A percentile compares a stretch with the other conserved stretches of the same genome.
phyloP scores from a whole-genome alignment of 2,329 filamentous ascomycete species.

The Domatiomyces catenatus region DNA sequence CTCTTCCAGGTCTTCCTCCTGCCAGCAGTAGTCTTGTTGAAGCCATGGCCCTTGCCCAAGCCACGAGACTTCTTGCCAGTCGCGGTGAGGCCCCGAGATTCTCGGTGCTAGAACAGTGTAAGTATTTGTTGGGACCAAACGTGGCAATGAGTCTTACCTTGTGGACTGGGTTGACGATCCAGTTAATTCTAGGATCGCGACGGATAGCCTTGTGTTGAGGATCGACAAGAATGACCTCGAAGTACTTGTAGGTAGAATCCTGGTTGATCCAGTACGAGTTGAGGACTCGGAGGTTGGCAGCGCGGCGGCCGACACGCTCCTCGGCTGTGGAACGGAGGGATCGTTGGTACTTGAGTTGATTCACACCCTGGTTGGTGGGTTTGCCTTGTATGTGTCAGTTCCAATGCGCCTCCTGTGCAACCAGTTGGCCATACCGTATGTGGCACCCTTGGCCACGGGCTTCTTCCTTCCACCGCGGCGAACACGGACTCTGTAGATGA shows the following conservation, averaged over 20 bases:
- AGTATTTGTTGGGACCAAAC: slow-evolving; percentile 14
- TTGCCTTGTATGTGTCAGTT: slow-evolving; percentile 57
- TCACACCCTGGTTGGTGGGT: slow-evolving; percentile 99
- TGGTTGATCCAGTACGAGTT: slow-evolving; percentile 99
- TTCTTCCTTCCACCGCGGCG: slow-evolving; percentile 98
- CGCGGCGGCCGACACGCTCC: slow-evolving; percentile 98
- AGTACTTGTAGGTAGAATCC: slow-evolving; percentile 99
- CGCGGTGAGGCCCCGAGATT: slow-evolving; percentile 88
- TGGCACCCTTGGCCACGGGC: slow-evolving; percentile 93
- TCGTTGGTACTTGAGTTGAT: slow-evolving; percentile 99
- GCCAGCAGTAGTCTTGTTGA: slow-evolving; percentile 95
- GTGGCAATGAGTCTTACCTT: slow-evolving; percentile 39
- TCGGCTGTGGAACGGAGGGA: slow-evolving; percentile 95
- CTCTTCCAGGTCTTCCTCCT: slow-evolving; percentile 99
- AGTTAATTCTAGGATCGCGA: slow-evolving; percentile 98
- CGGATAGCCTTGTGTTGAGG: slow-evolving; percentile 99
- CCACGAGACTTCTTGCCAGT: slow-evolving; percentile 99
- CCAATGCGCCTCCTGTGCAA: neutral
- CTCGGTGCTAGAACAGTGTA: slow-evolving; percentile 55
- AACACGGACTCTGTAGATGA: slow-evolving; percentile 98
- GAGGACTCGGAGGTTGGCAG: slow-evolving; percentile 96
- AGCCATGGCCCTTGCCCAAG: slow-evolving; percentile 97
- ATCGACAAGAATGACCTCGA: slow-evolving; percentile 98
- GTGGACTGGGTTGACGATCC: slow-evolving; percentile 99
- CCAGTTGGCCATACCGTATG: slow-evolving; percentile 58